phyloP scores from a whole-genome alignment of 345 rosid genomes.

The Linum usitatissimum region DNA sequence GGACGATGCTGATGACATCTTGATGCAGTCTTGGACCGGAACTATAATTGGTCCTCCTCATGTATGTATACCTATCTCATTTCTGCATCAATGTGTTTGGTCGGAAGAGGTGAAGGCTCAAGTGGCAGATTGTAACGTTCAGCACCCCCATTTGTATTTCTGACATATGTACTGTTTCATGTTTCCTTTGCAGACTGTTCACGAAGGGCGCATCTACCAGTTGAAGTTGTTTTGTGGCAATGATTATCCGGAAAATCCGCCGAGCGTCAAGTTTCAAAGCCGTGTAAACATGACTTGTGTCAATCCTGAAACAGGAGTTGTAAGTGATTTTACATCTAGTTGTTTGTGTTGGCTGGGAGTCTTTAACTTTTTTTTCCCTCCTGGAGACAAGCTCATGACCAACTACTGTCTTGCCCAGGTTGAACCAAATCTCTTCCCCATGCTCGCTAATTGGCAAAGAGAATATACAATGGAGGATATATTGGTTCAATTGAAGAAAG shows the following conservation, averaged over 20 bases:
- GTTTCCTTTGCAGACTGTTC: constrained; percentile 50
- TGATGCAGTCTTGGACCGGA: constrained; percentile 90
- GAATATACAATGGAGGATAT: constrained; percentile 67
- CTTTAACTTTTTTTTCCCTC: background rate
- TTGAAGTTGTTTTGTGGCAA: constrained; percentile 62
- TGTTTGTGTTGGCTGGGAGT: constrained; percentile 1
- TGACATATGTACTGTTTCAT: background rate
- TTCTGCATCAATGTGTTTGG: background rate
- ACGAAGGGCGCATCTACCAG: constrained; percentile 78
- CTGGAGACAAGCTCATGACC: constrained; percentile 11
- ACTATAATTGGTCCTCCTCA: constrained; percentile 64
- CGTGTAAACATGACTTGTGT: constrained; percentile 71
- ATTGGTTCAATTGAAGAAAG: constrained; percentile 65
- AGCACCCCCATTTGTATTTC: no score
- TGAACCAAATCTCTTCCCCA: constrained; percentile 53
- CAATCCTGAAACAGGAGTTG: constrained; percentile 65
- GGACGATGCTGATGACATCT: constrained; percentile 96
- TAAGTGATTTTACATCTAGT: constrained; percentile 16
- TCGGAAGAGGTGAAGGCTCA: no score
- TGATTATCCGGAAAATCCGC: constrained; percentile 71
- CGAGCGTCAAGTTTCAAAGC: constrained; percentile 61
- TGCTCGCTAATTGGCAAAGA: constrained; percentile 71
- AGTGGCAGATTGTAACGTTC: no score
- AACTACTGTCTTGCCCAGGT: constrained; percentile 30
- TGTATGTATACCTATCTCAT: constrained; percentile 17